These are phyloP conservation scores for Marvania coccoides DNA, from an alignment of 139 green algal genomes.

Conservation along the genomic window DNA sequence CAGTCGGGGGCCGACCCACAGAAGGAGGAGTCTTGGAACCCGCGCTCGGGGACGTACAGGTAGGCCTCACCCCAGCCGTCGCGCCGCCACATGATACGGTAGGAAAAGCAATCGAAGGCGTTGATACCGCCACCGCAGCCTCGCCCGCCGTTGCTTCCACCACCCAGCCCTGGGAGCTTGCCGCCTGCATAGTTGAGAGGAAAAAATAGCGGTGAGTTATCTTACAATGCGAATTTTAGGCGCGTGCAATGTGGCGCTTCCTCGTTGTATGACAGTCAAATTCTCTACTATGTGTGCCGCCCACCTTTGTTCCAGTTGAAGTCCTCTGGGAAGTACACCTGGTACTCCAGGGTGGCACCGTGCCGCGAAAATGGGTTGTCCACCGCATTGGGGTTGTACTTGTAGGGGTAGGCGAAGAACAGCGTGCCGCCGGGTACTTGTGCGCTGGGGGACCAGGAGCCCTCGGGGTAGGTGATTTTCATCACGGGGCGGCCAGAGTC, in stretches of 20 bases:
- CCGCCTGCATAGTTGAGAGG: not conserved
- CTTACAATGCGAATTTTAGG: too few relatives aligned
- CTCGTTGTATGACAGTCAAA: too few relatives aligned
- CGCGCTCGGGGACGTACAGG: slow-evolving; percentile 7
- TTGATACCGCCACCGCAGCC: slow-evolving; percentile 1
- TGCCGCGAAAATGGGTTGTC: not conserved
- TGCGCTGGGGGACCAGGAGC: slow-evolving; percentile 1
- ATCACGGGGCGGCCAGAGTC: not conserved
- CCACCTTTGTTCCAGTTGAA: slow-evolving; percentile 1
- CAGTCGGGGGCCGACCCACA: not conserved
- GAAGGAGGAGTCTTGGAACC: not conserved
- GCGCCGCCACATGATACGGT: slow-evolving; percentile 2
- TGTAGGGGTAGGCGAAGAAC: slow-evolving; percentile 6
- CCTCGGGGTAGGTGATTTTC: not conserved
- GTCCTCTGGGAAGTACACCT: slow-evolving; percentile 1
- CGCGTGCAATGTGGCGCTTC: too few relatives aligned
- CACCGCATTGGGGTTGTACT: not conserved
- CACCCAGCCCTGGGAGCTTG: slow-evolving; percentile 5
- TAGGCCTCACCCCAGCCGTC: slow-evolving; percentile 1
- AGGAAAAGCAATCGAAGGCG: not conserved
- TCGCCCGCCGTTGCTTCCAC: not conserved
- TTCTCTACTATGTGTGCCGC: too few relatives aligned
- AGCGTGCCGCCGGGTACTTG: not conserved
- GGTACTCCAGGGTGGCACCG: slow-evolving; percentile 6
- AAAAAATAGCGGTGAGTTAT: too few relatives aligned